phyloP scores from a whole-genome alignment of 371 early-diverging fungal genomes.

The Zopfochytrium polystomum region DNA sequence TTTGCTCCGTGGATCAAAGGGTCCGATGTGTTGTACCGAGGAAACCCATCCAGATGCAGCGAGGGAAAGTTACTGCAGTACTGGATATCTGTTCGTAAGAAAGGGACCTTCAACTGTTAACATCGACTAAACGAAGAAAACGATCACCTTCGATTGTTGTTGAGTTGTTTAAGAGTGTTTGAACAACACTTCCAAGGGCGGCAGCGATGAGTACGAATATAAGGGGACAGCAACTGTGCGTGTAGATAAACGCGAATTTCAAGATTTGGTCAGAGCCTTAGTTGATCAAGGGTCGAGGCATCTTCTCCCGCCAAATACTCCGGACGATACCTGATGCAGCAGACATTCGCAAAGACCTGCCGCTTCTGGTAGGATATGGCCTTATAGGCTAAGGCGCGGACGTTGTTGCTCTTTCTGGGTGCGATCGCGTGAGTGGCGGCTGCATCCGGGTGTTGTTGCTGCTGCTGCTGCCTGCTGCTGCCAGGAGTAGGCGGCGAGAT shows the following conservation, averaged over 20 bases:
- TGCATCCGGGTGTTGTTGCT: not conserved
- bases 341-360: slow-evolving; percentile 67
- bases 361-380: slow-evolving; percentile 66
- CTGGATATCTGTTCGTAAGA: slow-evolving; percentile 22
- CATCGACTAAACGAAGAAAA: too few relatives aligned
- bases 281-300: too few relatives aligned
- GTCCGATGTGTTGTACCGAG: slow-evolving; percentile 23
- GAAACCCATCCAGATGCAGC: slow-evolving; percentile 17
- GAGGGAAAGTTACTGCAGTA: too few relatives aligned
- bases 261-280: too few relatives aligned
- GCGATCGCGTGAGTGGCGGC: too few relatives aligned
- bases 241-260: too few relatives aligned
- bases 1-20: too few relatives aligned
- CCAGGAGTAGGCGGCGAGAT: too few relatives aligned
- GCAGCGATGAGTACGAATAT: slow-evolving; percentile 42
- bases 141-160: too few relatives aligned
- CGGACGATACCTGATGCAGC: slow-evolving; percentile 62
- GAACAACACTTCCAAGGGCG: slow-evolving; percentile 34
- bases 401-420: slow-evolving; percentile 13
- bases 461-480: not conserved
- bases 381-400: slow-evolving; percentile 36
- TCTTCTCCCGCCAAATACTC: too few relatives aligned
- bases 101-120: too few relatives aligned
- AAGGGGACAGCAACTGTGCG: slow-evolving; percentile 33
- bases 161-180: too few relatives aligned